These are phyloP conservation scores for Haplosporangium gracile DNA, from an alignment of 192 early-diverging fungal species.

Conservation along the genomic window DNA sequence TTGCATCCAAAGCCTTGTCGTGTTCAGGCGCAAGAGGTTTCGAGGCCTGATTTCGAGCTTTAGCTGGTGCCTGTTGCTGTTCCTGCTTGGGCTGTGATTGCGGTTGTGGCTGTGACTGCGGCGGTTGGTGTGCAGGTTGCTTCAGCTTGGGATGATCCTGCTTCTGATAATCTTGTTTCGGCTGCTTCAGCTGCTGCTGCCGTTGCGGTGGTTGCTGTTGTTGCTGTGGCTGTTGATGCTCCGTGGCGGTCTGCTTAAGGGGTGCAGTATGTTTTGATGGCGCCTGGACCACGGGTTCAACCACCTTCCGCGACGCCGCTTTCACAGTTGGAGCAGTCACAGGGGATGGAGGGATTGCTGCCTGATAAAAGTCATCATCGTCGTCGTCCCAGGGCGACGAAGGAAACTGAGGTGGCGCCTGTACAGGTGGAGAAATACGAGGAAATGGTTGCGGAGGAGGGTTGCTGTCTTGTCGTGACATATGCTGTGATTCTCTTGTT, in stretches of 20 bases:
- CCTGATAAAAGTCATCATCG: slow-evolving; percentile 12
- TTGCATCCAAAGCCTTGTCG: neutral
- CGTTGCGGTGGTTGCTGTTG: neutral
- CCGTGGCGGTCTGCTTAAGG: neutral
- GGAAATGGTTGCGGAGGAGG: neutral
- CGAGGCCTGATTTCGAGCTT: slow-evolving; percentile 3
- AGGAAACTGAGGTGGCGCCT: neutral
- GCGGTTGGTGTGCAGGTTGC: slow-evolving; percentile 12
- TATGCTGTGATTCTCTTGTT: neutral
- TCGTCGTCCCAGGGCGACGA: neutral
- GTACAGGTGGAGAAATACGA: neutral
- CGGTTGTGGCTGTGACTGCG: neutral
- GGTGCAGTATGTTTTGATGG: neutral
- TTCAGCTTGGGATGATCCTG: slow-evolving; percentile 15
- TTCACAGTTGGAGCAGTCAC: neutral
- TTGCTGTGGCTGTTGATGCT: neutral
- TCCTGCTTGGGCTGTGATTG: slow-evolving; percentile 5
- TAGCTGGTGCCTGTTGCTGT: neutral
- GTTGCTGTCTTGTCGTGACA: neutral
- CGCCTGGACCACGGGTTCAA: neutral
- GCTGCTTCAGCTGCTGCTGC: neutral
- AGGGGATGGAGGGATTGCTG: neutral
- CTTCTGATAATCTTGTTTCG: neutral
- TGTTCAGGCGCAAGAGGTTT: neutral
- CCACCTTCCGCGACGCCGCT: neutral